Evolutionary conservation across 179 eudicot species (phyloP), one percentile per base, ranked within the genome.

Genomic region (Beta corolliflora): DNA sequence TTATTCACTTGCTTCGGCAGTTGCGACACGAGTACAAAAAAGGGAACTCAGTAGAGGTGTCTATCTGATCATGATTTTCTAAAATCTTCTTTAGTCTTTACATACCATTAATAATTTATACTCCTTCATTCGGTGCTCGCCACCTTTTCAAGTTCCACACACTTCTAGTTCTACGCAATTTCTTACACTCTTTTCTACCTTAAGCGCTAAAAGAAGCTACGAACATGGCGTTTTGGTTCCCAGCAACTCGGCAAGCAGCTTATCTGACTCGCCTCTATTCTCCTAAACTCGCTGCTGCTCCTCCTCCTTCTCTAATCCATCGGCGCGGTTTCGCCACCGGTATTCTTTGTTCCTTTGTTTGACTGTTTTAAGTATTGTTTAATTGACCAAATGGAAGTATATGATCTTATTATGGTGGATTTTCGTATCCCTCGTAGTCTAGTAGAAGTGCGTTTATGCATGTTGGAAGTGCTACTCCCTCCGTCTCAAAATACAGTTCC

Each of bases 291-390:
- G 67, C 76, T 11, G 72, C 52, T 52, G 75, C 85, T 6, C 31
- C 85, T 63, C 79, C 55, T 55, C 81, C 84, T 23, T 75, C 29
- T 69, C 56, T 86, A 45, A 70, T 85, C 77, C 90, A 77, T 19
- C 89, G 85, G 41, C 90, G 89, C 21, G 87, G 92, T 53, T 81
- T 88, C 58, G 83, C 92, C 46, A 77, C 80, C n/a, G 88, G 88
- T 80, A 67, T 52, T 75, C 41, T 65, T 4, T 67, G 29, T 44
- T 55, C 8, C 25, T 5, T 41, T 36, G 2, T 8, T 6, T 12
- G 7, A n/a, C 65, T 60, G 31, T 21, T 23, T 63, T 8, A 25
- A 10, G 9, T 21, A 63, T 8, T 14, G 5, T 16, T 56, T 5
- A 59, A n/a, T 1, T 59, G 19, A 23, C 52, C 52, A 48, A 7